phyloP scores from a whole-genome alignment of 371 early-diverging fungal species.

The Apophysomyces ossiformis region DNA sequence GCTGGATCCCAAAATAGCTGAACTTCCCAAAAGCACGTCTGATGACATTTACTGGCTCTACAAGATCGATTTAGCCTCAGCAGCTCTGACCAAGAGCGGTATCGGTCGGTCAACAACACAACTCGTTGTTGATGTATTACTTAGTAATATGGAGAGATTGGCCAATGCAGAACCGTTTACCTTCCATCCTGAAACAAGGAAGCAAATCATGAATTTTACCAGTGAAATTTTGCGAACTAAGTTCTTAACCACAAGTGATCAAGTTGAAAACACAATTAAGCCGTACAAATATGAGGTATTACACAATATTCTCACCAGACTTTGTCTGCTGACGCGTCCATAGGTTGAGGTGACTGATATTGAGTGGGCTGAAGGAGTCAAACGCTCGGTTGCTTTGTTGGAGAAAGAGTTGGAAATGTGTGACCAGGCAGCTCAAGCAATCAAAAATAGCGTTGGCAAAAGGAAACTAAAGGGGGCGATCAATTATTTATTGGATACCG shows the following conservation, averaged over 20 bases:
- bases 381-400: conserved; percentile 73
- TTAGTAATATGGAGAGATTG: conserved; percentile 82
- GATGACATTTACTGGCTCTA: conserved; percentile 82
- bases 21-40: conserved; percentile 61
- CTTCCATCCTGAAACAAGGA: conserved; percentile 85
- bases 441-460: conserved; percentile 80
- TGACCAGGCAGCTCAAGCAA: conserved; percentile 69
- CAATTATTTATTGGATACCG: conserved; percentile 60
- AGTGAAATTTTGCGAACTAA: conserved; percentile 84
- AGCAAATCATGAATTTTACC: conserved; percentile 80
- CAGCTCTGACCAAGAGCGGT: conserved; percentile 91
- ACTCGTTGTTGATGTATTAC: conserved; percentile 85
- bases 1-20: conserved; percentile 76
- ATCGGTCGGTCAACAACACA: conserved; percentile 93
- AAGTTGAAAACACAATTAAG: conserved; percentile 98
- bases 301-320: not conserved
- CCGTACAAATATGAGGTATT: conserved; percentile 92
- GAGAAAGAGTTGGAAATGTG: conserved; percentile 80
- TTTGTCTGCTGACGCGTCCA: not conserved
- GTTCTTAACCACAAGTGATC: conserved; percentile 88
- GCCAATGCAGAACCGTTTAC: conserved; percentile 82
- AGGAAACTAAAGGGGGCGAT: conserved; percentile 86
- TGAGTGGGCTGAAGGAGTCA: conserved; percentile 92
- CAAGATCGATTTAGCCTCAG: conserved; percentile 82
- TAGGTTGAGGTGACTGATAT: conserved; percentile 85